Base-by-base conservation (phyloP, 306 rosid genomes). In the Cajanus cajan region DNA sequence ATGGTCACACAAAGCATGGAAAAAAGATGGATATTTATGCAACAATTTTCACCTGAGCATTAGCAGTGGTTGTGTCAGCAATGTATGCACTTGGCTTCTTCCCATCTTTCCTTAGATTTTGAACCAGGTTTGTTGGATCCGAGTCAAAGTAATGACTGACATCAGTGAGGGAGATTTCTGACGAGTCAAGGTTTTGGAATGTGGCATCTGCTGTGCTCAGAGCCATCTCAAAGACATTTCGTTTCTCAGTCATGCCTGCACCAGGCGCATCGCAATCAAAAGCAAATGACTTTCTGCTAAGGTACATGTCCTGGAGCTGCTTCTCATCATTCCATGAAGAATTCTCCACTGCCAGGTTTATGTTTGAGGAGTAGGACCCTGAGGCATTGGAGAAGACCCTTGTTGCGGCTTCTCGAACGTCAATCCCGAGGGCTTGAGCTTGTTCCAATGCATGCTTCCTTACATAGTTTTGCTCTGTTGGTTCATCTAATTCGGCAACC, bases 11-110 rank as follows among this genome's bases (percentile, higher is more conserved):
- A n/a, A n/a, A n/a, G n/a, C n/a, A n/a, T n/a, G n/a, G n/a, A n/a
- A n/a, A n/a, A n/a, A n/a, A n/a, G n/a, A n/a, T n/a, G n/a, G n/a
- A n/a, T n/a, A n/a, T n/a, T n/a, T n/a, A n/a, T 57, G 39, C 63
- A 39, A 16, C n/a, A 65, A 54, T 47, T 71, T 76, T 74, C 79
- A 92, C 98, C 92, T 95, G 98, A 0, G 98, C 96, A 84, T 95
- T 92, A 2, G 98, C 98, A 36, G 98, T 95, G 86, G 98, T 95
- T 45, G 98, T 92, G 83, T 95, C 97, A n/a, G 98, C 98, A 67
- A 95, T 18, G 85, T 92, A 95, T 7, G 98, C 91, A 82, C 88
- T 91, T 4, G 97, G 98, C 85, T 95, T 92, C 94, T 95, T 95
- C 71, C 98, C 97, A 76, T 92, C 98, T 73, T 95, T 91, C 88